Evolutionary conservation across 176 grass and related monocot species (phyloP).

Genomic region (Carex littledalei): DNA sequence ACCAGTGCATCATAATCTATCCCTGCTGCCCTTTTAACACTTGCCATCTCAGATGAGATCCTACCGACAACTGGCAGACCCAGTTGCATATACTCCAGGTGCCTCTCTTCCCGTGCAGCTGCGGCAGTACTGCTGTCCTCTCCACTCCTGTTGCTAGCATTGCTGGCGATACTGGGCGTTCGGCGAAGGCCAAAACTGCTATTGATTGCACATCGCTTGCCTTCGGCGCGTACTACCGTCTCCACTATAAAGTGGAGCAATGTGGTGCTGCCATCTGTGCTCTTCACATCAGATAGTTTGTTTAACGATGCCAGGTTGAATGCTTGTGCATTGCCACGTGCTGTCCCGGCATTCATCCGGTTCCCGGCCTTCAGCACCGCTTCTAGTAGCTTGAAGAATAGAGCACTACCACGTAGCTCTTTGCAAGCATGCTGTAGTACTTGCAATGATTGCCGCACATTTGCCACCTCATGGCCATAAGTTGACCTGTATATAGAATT

Average conservation of each 20-base stretch:
- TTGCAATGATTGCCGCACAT: constrained; percentile 54
- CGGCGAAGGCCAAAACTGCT: constrained; percentile 61
- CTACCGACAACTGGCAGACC: constrained; percentile 75
- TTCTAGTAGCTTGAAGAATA: constrained; percentile 95
- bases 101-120: constrained; percentile 58
- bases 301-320: constrained; percentile 78
- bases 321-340: constrained; percentile 81
- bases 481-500: constrained; percentile 31
- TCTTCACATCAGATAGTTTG: constrained; percentile 93
- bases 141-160: constrained; percentile 21
- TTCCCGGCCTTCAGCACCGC: constrained; percentile 97
- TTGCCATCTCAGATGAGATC: constrained; percentile 70
- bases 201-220: constrained; percentile 68
- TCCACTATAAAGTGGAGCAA: constrained; percentile 90
- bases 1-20: constrained; percentile 60
- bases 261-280: constrained; percentile 66
- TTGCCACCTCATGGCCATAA: constrained; percentile 54
- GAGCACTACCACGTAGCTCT: constrained; percentile 64
- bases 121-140: constrained; percentile 31
- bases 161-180: constrained; percentile 43
- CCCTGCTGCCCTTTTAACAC: constrained; percentile 61
- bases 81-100: constrained; percentile 77
- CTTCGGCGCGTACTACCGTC: constrained; percentile 76
- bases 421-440: constrained; percentile 64
- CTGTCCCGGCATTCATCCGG: constrained; percentile 89